Evolutionary conservation across 257 asterid genomes (phyloP).

Genomic region (Penstemon davidsonii): DNA sequence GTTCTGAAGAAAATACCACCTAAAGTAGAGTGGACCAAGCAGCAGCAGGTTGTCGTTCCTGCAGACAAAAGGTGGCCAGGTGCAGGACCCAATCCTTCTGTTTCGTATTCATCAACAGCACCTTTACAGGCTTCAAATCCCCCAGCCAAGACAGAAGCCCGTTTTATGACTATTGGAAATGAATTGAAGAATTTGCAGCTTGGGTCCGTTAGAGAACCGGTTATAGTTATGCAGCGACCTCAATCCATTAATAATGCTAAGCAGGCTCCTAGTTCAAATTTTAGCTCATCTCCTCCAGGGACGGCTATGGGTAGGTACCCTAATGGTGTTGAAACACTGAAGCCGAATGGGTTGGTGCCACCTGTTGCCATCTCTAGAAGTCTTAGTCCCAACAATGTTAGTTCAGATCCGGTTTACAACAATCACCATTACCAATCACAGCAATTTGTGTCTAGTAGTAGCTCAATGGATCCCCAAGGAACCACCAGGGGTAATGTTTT

Average conservation of each 20-base stretch:
- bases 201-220: slow-evolving; percentile 69
- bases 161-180: slow-evolving; percentile 37
- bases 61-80: slow-evolving; percentile 48
- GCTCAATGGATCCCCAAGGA: slow-evolving; percentile 38
- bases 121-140: slow-evolving; percentile 51
- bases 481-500: slow-evolving; percentile 34
- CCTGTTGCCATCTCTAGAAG: slow-evolving; percentile 44
- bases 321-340: slow-evolving; percentile 34
- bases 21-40: slow-evolving; percentile 52
- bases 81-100: slow-evolving; percentile 43
- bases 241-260: slow-evolving; percentile 38
- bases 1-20: slow-evolving; percentile 45
- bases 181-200: slow-evolving; percentile 62
- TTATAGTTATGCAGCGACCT: slow-evolving; percentile 58
- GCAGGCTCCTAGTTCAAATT: slow-evolving; percentile 40
- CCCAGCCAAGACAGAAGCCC: slow-evolving; percentile 45
- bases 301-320: slow-evolving; percentile 45
- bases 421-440: slow-evolving; percentile 45
- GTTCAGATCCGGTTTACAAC: slow-evolving; percentile 42
- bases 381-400: slow-evolving; percentile 30
- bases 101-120: slow-evolving; percentile 43
- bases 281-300: slow-evolving; percentile 54
- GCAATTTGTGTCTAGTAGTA: slow-evolving; percentile 42
- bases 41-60: slow-evolving; percentile 40
- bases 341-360: slow-evolving; percentile 41